Evolutionary conservation across 75 land plant species (phyloP).

Genomic region (Selaginella moellendorffii): DNA sequence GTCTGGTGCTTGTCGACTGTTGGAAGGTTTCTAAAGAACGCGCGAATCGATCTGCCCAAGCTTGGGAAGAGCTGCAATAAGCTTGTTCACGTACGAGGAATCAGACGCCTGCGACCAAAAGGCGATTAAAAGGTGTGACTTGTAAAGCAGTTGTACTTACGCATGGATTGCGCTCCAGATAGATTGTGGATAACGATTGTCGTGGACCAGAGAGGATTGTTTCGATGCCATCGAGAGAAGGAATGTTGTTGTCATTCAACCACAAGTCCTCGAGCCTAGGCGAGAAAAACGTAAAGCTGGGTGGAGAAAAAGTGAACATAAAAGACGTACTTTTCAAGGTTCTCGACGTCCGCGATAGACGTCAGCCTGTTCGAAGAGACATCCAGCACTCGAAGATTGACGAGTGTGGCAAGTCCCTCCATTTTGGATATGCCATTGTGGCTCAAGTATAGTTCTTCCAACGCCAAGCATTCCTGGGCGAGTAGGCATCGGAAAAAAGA

Average conservation of each 20-base stretch:
- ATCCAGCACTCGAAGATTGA: slow-evolving; percentile 76
- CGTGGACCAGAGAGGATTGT: slow-evolving; percentile 46
- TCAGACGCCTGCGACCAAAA: slow-evolving; percentile 20
- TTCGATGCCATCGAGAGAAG: slow-evolving; percentile 56
- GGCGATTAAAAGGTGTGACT: background rate
- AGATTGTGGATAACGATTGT: slow-evolving; percentile 64
- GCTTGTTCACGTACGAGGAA: slow-evolving; percentile 15
- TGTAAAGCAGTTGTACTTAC: slow-evolving; percentile 33
- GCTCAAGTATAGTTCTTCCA: slow-evolving; percentile 91
- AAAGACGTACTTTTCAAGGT: slow-evolving; percentile 33
- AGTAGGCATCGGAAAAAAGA: background rate
- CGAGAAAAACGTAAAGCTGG: background rate
- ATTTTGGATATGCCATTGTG: slow-evolving; percentile 81
- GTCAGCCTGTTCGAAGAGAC: slow-evolving; percentile 79
- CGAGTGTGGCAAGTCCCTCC: slow-evolving; percentile 76
- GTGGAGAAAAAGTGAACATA: background rate
- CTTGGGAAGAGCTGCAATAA: slow-evolving; percentile 21
- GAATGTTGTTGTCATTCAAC: slow-evolving; percentile 92
- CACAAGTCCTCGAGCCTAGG: slow-evolving; percentile 84
- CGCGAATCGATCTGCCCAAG: slow-evolving; percentile 27
- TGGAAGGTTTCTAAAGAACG: slow-evolving; percentile 1
- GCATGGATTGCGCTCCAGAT: slow-evolving; percentile 88
- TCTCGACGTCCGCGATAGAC: slow-evolving; percentile 44
- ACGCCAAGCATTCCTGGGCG: slow-evolving; percentile 64
- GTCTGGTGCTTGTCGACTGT: too few relatives aligned